Evolutionary conservation across 805 yeast genomes (phyloP).

Genomic region (Sugiyamaella floridensis): DNA sequence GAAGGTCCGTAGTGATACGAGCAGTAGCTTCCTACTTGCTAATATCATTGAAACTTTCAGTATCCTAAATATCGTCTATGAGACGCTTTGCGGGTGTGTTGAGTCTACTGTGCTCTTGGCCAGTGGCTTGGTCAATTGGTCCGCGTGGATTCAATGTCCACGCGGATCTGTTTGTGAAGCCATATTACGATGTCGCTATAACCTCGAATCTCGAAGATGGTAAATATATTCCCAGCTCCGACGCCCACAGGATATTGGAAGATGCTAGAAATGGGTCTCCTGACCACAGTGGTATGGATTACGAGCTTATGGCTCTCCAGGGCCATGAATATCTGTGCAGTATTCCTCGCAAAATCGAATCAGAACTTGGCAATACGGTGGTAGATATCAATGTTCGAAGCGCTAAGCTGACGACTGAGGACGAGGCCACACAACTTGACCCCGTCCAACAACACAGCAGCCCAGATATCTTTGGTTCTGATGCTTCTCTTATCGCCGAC

Average conservation of each 20-base stretch:
- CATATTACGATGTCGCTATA: constrained; percentile 6
- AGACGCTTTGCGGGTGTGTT: neutral
- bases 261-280: neutral
- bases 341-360: constrained; percentile 10
- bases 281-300: constrained; percentile 3
- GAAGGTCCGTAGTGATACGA: too few species aligned
- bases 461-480: neutral
- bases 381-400: neutral
- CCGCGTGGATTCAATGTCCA: constrained; percentile 7
- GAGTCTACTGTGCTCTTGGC: neutral
- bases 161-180: constrained; percentile 9
- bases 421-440: neutral
- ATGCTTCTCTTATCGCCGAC: neutral
- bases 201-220: neutral
- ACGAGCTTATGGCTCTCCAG: constrained; percentile 13
- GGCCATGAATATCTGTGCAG: constrained; percentile 18
- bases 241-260: constrained; percentile 1
- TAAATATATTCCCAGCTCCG: constrained; percentile 1
- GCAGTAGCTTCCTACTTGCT: neutral
- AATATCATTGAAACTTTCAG: neutral
- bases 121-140: neutral
- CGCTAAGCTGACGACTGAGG: neutral
- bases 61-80: neutral
- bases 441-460: neutral
- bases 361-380: neutral